Evolutionary conservation across 768 basidiomycete genomes (phyloP), one percentile per base, ranked within the genome.

Genomic region (Hypholoma sublateritium): DNA sequence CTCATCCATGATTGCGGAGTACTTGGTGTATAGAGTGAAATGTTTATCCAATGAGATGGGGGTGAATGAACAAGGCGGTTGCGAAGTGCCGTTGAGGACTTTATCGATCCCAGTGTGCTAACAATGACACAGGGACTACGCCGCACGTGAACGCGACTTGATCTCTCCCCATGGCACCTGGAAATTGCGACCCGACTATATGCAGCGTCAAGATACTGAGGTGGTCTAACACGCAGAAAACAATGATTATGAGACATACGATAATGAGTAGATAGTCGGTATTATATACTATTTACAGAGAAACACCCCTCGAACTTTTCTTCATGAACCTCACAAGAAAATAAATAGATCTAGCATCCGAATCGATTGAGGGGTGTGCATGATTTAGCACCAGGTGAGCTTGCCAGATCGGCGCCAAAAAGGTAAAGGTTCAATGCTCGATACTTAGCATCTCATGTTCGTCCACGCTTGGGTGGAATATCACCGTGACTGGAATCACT

Each of bases 1-100:
- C 81, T 98, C 96, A 89, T 99, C 96, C 96, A 99, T 97, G 73
- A 67, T 78, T 63, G 53, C 19, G 55, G 22, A 32, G 46, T 56
- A 41, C 61, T 65, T 53, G 62, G 62, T 58, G 65, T 63, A 58
- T 58, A 65, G 57, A 65, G 65, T 56, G 63, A 62, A 65, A 64
- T 57, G 62, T 62, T 48, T 57, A 5, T 32, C 28, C 1, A 50
- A 59, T 60, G 59, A 51, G 58, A 44, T 53, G 24, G 45, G 49
- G 46, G 53, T 55, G 19, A 44, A 53, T 46, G 53, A 46, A 53
- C 36, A 56, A 61, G 44, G 55, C 60, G 52, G 56, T 60, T 61
- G 58, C 56, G 55, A 52, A 55, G 42, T 48, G 56, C 53, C 32
- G 49, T 45, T 45, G 53, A 32, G 21, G 42, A 53, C 56, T 63